Evolutionary conservation across 768 basidiomycete species (phyloP).

Genomic region (Clavulina sp.): DNA sequence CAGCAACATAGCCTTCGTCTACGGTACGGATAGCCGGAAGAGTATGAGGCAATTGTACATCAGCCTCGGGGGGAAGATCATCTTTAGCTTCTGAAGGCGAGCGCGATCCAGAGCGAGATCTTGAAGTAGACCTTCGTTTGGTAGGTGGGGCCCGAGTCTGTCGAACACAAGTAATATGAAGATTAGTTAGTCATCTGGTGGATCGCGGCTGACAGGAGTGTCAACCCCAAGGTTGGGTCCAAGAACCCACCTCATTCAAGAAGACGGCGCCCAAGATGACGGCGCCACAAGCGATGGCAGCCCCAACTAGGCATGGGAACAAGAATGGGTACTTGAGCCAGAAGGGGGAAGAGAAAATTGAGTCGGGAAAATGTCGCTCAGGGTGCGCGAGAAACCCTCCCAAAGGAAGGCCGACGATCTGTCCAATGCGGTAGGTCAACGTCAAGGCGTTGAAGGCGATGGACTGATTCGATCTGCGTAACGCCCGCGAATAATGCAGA

Average conservation of each 20-base stretch:
- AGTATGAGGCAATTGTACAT: background rate
- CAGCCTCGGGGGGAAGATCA: background rate
- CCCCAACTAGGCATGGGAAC: conserved; percentile 2
- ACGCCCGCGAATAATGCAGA: no score
- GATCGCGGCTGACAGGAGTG: no score
- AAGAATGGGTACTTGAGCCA: background rate
- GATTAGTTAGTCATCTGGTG: no score
- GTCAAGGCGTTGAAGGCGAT: background rate
- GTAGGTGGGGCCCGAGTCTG: background rate
- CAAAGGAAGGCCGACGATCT: conserved; percentile 2
- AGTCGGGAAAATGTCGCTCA: background rate
- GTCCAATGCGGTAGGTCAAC: background rate
- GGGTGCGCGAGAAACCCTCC: conserved; percentile 1
- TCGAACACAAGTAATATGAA: background rate
- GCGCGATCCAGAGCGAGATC: background rate
- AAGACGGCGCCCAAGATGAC: background rate
- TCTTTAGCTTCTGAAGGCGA: background rate
- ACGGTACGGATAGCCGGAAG: background rate
- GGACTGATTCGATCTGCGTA: background rate
- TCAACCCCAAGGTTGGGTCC: background rate
- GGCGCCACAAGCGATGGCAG: background rate
- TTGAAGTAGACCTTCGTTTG: background rate
- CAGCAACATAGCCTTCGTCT: background rate
- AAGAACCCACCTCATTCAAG: background rate
- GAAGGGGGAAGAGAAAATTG: background rate